Evolutionary conservation across 2,329 filamentous ascomycete species (phyloP).

Genomic region (Colletotrichum liaoningense): DNA sequence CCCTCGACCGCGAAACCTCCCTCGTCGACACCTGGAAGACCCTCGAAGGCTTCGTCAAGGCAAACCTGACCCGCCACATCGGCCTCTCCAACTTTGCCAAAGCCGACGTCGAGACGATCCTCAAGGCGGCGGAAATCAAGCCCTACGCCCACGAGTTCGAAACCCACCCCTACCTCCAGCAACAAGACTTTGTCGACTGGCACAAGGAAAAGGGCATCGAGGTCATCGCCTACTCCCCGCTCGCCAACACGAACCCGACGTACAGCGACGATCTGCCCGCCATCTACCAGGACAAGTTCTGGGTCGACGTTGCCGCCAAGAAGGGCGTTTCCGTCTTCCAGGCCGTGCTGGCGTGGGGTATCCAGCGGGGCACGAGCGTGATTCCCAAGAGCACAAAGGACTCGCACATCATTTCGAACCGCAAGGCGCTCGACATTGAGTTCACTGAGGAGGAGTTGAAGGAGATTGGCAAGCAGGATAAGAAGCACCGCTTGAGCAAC

Average conservation of each 20-base stretch:
- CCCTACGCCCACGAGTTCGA: constrained; percentile 42
- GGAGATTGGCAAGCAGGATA: constrained; percentile 41
- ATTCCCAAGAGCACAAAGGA: constrained; percentile 51
- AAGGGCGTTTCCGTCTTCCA: constrained; percentile 46
- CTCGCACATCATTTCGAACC: constrained; percentile 55
- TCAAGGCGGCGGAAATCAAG: constrained; percentile 35
- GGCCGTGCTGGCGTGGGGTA: constrained; percentile 48
- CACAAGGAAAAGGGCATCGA: constrained; percentile 47
- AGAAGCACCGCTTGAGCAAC: constrained; percentile 49
- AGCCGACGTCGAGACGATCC: constrained; percentile 24
- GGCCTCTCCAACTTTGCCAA: constrained; percentile 70
- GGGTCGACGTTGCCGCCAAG: constrained; percentile 41
- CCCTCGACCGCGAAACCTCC: constrained; percentile 43
- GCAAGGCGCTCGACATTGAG: constrained; percentile 53
- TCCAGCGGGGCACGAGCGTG: constrained; percentile 45
- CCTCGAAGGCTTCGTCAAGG: constrained; percentile 65
- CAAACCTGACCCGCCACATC: constrained; percentile 65
- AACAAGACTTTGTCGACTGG: constrained; percentile 42
- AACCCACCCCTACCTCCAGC: constrained; percentile 71
- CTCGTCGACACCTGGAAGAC: constrained; percentile 65
- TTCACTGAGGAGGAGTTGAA: constrained; percentile 52
- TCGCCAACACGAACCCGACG: constrained; percentile 48
- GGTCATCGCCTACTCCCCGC: constrained; percentile 47
- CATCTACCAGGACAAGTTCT: constrained; percentile 22
- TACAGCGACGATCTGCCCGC: constrained; percentile 44